These are phyloP conservation scores for Coniochaeta prunicola DNA, from an alignment of 2,329 filamentous ascomycete genomes.

Conservation along the genomic window DNA sequence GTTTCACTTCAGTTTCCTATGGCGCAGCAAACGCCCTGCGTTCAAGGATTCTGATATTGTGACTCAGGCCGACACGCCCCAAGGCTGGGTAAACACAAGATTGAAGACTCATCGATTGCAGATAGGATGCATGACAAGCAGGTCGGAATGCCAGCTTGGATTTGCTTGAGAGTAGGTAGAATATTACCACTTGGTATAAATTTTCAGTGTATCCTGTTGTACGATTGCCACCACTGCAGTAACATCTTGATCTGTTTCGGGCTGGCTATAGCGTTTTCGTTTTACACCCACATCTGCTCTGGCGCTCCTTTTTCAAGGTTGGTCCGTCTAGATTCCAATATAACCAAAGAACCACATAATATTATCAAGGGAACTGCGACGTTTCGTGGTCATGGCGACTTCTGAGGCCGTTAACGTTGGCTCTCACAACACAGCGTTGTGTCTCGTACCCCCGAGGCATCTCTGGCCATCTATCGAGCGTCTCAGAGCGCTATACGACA, in stretches of 20 bases:
- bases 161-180: background rate
- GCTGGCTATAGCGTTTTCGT: too few relatives aligned
- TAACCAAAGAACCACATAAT: too few relatives aligned
- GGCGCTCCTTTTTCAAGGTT: background rate
- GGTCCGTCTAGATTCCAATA: too few relatives aligned
- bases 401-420: background rate
- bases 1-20: too few relatives aligned
- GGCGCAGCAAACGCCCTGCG: too few relatives aligned
- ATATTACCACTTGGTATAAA: too few relatives aligned
- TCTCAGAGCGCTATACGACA: constrained; percentile 56
- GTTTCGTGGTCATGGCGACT: constrained; percentile 11
- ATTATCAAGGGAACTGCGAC: background rate
- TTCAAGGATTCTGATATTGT: background rate
- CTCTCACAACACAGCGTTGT: constrained; percentile 54
- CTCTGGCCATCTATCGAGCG: constrained; percentile 42
- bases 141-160: background rate
- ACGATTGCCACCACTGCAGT: too few relatives aligned
- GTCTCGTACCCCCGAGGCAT: constrained; percentile 45
- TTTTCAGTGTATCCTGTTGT: too few relatives aligned
- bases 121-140: background rate
- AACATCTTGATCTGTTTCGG: too few relatives aligned
- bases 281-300: background rate
- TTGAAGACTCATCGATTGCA: background rate
- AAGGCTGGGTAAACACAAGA: background rate
- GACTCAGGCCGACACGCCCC: background rate